Base-by-base conservation (phyloP, 2,329 filamentous ascomycete species). In the Fusarium equiseti region DNA sequence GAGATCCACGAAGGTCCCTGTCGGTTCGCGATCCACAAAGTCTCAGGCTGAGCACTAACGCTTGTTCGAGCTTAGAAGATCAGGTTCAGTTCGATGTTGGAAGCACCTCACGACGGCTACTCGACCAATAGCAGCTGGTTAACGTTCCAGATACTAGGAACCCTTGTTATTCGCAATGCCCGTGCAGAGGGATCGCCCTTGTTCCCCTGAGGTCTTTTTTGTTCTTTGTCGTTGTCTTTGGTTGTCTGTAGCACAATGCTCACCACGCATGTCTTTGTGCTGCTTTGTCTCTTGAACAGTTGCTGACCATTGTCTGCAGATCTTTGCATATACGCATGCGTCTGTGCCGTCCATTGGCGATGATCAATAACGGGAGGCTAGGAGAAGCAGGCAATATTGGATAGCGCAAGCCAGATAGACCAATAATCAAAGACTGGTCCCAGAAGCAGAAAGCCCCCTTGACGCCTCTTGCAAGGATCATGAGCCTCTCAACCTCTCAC, bases 11-110 rank as follows among this genome's bases (percentile, higher is more conserved):
- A 3, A 31, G 44, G 45, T 48, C 72, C 70, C 57, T 59, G 68
- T 22, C 52, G 38, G 49, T 43, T 58, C 46, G 42, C 43, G 59
- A 60, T 48, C 68, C 72, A 63, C 66, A 59, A 46, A 49, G 72
- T 71, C 66, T 71, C 72, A 74, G 61, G 59, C 69, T 65, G 55
- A 50, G n/a, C 40, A 29, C 73, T 73, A 71, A 52, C 38, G 22
- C 57, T 46, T 35, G 27, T 62, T 59, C 11, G 11, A 50, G 62
- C 13, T 42, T 63, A 59, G 54, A 12, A 8, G 46, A 46, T 44
- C 55, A 60, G 29, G 54, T 48, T 26, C 27, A 42, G 44, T 55
- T 42, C 57, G 32, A 54, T 66, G 29, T 35, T 29, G 59, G 54
- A 48, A 55, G 43, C 53, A 35, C 32, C 38, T 49, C 18, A 29